Evolutionary conservation across 768 basidiomycete genomes (phyloP).

Genomic region (Dacryopinax spathularia): DNA sequence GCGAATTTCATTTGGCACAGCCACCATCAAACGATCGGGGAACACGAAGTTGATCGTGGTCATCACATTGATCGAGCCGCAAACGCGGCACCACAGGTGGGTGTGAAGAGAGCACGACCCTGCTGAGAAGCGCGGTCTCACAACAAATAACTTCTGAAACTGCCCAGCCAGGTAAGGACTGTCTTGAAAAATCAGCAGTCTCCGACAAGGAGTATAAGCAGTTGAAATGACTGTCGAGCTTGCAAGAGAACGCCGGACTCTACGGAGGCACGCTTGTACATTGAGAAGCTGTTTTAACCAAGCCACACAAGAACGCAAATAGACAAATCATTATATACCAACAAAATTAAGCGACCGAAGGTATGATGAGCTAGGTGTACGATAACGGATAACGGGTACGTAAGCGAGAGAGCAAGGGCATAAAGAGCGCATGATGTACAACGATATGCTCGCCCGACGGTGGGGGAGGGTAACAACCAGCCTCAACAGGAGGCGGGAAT

Average conservation of each 20-base stretch:
- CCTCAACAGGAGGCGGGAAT: neutral
- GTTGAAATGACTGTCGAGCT: too few species aligned
- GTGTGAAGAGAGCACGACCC: too few species aligned
- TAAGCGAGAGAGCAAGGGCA: neutral
- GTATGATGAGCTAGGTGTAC: neutral
- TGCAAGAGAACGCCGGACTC: too few species aligned
- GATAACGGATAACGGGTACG: neutral
- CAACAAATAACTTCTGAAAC: too few species aligned
- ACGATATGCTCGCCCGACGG: neutral
- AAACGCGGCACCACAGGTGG: too few species aligned
- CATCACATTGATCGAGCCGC: too few species aligned
- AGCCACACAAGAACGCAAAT: neutral
- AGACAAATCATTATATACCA: conserved; percentile 1
- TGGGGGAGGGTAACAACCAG: conserved; percentile 1
- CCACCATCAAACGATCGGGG: too few species aligned
- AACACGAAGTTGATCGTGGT: too few species aligned
- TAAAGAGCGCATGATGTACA: neutral
- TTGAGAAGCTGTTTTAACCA: neutral
- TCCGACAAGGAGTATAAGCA: too few species aligned
- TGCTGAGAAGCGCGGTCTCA: too few species aligned
- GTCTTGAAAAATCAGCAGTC: too few species aligned
- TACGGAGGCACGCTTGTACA: neutral
- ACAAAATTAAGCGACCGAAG: conserved; percentile 1
- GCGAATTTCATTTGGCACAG: neutral
- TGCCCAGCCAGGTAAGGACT: too few species aligned